Conservation (phyloP, 1,284 basidiomycete genomes). For the Boletellus sp. region DNA sequence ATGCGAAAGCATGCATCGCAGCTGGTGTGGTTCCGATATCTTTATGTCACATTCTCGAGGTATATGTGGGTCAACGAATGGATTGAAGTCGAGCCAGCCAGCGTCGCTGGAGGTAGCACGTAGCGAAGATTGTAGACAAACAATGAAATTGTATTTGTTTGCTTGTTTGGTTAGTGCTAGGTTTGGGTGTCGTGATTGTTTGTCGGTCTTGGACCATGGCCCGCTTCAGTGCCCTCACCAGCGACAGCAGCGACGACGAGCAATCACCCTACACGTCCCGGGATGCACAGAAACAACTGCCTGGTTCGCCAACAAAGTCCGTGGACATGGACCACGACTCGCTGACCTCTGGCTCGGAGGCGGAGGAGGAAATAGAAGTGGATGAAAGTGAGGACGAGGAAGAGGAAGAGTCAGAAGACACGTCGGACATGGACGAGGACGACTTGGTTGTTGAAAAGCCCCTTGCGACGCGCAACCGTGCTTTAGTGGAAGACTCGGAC, state of each 20-base stretch:
- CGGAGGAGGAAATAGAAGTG: slow-evolving; percentile 21
- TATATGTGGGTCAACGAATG: slow-evolving; percentile 94
- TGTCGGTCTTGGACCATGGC: slow-evolving; percentile 32
- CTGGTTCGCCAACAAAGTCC: slow-evolving; percentile 16
- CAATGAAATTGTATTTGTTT: slow-evolving; percentile 17
- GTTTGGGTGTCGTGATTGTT: slow-evolving; percentile 22
- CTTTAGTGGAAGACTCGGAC: slow-evolving; percentile 48
- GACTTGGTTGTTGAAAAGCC: slow-evolving; percentile 35
- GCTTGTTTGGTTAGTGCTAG: slow-evolving; percentile 28
- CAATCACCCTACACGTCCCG: slow-evolving; percentile 23
- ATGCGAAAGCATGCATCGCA: slow-evolving; percentile 78
- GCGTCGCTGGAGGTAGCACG: not conserved
- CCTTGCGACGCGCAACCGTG: slow-evolving; percentile 33
- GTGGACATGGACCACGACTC: slow-evolving; percentile 23
- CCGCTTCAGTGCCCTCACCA: slow-evolving; percentile 41
- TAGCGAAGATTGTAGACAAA: not conserved
- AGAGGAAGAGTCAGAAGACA: slow-evolving; percentile 40
- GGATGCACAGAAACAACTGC: slow-evolving; percentile 16
- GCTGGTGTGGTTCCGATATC: slow-evolving; percentile 86
- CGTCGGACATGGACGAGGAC: slow-evolving; percentile 51
- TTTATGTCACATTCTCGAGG: slow-evolving; percentile 79
- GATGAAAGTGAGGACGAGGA: slow-evolving; percentile 32
- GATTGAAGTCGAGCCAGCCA: slow-evolving; percentile 35
- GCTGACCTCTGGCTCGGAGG: slow-evolving; percentile 22
- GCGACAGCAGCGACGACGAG: slow-evolving; percentile 42